Evolutionary conservation across 202 grass and related monocot species (phyloP).

Genomic region (Brachypodium distachyon): DNA sequence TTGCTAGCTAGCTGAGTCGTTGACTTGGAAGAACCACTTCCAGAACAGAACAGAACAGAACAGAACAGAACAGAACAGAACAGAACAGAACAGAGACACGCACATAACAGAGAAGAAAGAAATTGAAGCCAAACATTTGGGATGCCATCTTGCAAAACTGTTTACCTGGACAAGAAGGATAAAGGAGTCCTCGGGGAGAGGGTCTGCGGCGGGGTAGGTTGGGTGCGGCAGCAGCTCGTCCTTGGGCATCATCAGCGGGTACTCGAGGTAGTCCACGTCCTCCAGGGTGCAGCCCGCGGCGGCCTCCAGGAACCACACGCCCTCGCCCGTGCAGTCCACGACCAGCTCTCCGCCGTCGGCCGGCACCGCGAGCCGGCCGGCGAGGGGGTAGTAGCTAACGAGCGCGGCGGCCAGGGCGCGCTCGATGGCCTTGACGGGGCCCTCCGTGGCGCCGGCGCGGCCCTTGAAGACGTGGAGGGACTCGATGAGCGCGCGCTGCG

Average conservation of each 20-base stretch:
- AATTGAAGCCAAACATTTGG: not conserved
- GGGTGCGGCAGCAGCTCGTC: slow-evolving; percentile 85
- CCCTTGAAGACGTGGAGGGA: slow-evolving; percentile 92
- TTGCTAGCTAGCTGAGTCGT: not conserved
- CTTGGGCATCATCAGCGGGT: slow-evolving; percentile 75
- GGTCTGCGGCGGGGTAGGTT: slow-evolving; percentile 6
- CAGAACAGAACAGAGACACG: not conserved
- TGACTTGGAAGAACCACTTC: slow-evolving; percentile 5
- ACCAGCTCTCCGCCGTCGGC: slow-evolving; percentile 41
- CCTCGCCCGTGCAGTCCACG: slow-evolving; percentile 62
- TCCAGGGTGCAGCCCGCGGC: slow-evolving; percentile 38
- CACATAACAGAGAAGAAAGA: not conserved
- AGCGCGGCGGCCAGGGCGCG: slow-evolving; percentile 41
- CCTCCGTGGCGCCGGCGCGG: slow-evolving; percentile 11
- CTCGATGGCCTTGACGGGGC: slow-evolving; percentile 28
- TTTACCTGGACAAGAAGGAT: slow-evolving; percentile 79
- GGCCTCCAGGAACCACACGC: slow-evolving; percentile 96
- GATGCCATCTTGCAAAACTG: not conserved
- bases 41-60: not conserved
- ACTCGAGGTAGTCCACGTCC: slow-evolving; percentile 89
- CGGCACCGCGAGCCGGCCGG: slow-evolving; percentile 43
- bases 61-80: not conserved
- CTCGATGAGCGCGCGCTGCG: slow-evolving; percentile 85
- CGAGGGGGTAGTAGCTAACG: slow-evolving; percentile 74
- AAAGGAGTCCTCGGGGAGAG: slow-evolving; percentile 42